Evolutionary conservation across 148 eudicot genomes (phyloP).

Genomic region (Rhododendron mucronatum): DNA sequence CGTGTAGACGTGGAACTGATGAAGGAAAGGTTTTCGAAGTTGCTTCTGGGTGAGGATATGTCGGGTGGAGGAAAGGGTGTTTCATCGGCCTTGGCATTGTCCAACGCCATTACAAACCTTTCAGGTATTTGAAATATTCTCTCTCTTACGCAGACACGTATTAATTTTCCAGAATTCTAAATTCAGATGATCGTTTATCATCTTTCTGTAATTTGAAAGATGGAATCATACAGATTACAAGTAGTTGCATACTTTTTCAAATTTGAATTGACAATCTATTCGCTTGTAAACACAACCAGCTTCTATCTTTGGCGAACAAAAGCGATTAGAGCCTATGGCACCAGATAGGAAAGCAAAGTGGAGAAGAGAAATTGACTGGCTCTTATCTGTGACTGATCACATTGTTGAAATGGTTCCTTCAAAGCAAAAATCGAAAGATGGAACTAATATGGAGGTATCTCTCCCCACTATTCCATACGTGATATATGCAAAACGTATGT

Average conservation of each 20-base stretch:
- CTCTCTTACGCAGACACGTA: neutral
- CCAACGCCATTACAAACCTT: constrained; percentile 68
- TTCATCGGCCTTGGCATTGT: constrained; percentile 57
- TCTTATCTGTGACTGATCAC: constrained; percentile 66
- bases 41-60: constrained; percentile 59
- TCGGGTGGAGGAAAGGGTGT: constrained; percentile 68
- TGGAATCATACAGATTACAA: neutral
- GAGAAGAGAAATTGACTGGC: constrained; percentile 74
- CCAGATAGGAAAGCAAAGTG: constrained; percentile 54
- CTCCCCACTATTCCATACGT: neutral
- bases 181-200: neutral
- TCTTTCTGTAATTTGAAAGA: neutral
- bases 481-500: neutral
- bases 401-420: constrained; percentile 71
- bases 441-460: constrained; percentile 62
- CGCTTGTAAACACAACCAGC: constrained; percentile 35
- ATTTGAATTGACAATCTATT: neutral
- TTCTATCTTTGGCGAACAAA: constrained; percentile 66
- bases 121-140: constrained; percentile 40
- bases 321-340: constrained; percentile 59
- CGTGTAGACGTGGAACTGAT: constrained; percentile 29
- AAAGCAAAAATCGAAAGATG: constrained; percentile 52
- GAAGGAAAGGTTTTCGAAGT: constrained; percentile 50
- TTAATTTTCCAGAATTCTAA: neutral
- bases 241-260: neutral